A percentile compares a stretch with the other conserved stretches of the same genome.
Evolutionary conservation across 768 basidiomycete species (phyloP).

Genomic region (Amanita jacksonii): DNA sequence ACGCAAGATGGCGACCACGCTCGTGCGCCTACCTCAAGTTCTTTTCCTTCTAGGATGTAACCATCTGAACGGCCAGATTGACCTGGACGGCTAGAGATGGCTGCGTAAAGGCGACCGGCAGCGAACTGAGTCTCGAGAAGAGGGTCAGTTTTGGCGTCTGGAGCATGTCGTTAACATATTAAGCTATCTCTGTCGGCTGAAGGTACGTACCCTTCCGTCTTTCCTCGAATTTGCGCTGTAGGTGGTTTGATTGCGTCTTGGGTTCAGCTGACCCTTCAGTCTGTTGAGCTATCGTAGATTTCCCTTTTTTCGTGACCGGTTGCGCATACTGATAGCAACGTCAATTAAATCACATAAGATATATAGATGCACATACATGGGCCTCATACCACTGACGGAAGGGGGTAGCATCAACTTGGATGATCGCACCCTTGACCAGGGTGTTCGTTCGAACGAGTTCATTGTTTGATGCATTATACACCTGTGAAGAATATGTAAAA

Average conservation of each 20-base stretch:
- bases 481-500: constrained; percentile 31
- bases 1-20: constrained; percentile 9
- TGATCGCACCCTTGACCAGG: constrained; percentile 92
- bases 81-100: constrained; percentile 90
- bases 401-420: constrained; percentile 96
- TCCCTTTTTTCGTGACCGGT: constrained; percentile 89
- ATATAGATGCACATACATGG: constrained; percentile 55
- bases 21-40: constrained; percentile 70
- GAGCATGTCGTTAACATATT: not conserved
- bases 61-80: constrained; percentile 96
- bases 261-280: constrained; percentile 35
- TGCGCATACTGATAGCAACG: constrained; percentile 70
- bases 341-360: constrained; percentile 1
- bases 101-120: constrained; percentile 92
- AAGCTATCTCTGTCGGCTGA: not conserved
- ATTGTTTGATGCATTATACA: constrained; percentile 99
- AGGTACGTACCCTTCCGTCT: constrained; percentile 69
- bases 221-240: constrained; percentile 77
- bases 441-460: constrained; percentile 99
- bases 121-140: constrained; percentile 85
- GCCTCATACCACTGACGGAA: constrained; percentile 99
- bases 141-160: constrained; percentile 86
- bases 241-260: constrained; percentile 86
- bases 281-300: constrained; percentile 40
- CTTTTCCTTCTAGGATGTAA: constrained; percentile 96